Conservation (phyloP, 768 basidiomycete genomes). For the Agrocybe pediades region DNA sequence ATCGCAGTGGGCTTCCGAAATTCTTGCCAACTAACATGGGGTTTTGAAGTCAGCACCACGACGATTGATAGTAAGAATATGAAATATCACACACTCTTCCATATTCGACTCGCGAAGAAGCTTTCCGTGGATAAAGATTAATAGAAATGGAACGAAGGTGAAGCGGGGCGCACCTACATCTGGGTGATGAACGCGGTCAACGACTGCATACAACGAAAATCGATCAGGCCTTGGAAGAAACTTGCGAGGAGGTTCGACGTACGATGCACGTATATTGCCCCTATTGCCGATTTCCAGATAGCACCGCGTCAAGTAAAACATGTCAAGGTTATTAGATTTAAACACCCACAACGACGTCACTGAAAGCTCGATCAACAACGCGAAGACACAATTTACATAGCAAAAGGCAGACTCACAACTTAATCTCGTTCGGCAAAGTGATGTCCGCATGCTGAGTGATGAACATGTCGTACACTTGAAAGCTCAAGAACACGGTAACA, state of each 20-base stretch:
- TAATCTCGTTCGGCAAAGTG: constrained; percentile 1
- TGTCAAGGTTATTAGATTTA: no score
- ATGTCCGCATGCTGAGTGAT: neutral
- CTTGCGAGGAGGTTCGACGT: neutral
- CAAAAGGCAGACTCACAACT: neutral
- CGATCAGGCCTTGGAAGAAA: neutral
- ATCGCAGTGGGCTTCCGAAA: neutral
- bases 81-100: constrained; percentile 9
- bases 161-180: neutral
- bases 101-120: constrained; percentile 15
- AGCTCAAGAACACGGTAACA: constrained; percentile 4
- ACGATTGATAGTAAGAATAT: no score
- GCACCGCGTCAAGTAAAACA: neutral
- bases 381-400: no score
- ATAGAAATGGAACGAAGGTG: neutral
- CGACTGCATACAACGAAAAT: neutral
- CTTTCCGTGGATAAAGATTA: neutral
- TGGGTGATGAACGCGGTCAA: constrained; percentile 2
- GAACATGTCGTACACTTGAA: constrained; percentile 14
- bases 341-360: no score
- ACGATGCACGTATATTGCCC: constrained; percentile 1
- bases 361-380: no score
- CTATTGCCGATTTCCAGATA: no score
- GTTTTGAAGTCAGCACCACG: neutral
- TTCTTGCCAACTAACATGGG: neutral